Conservation (phyloP, 2,329 filamentous ascomycete species). For the Trichocomaceae sp. region DNA sequence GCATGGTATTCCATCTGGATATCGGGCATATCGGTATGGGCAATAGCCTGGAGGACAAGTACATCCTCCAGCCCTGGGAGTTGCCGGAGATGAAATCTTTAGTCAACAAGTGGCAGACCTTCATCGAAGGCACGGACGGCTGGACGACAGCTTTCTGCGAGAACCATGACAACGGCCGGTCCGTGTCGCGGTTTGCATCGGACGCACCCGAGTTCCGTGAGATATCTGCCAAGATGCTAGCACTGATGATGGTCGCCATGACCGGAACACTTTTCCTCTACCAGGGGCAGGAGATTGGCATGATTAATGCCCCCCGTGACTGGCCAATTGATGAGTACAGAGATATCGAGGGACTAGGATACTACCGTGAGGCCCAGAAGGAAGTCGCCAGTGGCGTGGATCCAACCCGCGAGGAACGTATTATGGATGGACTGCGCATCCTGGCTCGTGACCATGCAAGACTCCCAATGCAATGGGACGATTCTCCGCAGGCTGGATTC, state of each 20-base stretch:
- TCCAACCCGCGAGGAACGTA: constrained; percentile 9
- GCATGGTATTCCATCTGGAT: constrained; percentile 54
- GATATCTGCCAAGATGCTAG: constrained; percentile 49
- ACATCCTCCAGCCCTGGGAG: constrained; percentile 40
- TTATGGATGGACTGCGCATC: constrained; percentile 13
- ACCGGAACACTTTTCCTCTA: constrained; percentile 15
- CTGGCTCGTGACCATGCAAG: constrained; percentile 56
- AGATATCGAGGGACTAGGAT: constrained; percentile 14
- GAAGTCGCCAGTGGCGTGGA: constrained; percentile 4
- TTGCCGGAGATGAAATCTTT: constrained; percentile 35
- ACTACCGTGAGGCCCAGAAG: constrained; percentile 12
- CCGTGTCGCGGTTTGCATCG: constrained; percentile 45
- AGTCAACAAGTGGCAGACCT: constrained; percentile 52
- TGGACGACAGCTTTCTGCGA: constrained; percentile 4
- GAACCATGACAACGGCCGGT: constrained; percentile 13
- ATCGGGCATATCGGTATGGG: constrained; percentile 47
- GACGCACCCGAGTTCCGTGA: constrained; percentile 41
- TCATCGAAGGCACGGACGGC: constrained; percentile 49
- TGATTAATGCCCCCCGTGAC: constrained; percentile 13
- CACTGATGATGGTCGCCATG: constrained; percentile 47
- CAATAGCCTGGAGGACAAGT: constrained; percentile 45
- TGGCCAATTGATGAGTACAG: constrained; percentile 12
- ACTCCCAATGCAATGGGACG: constrained; percentile 62
- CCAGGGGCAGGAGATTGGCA: constrained; percentile 16
- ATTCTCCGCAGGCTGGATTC: constrained; percentile 52